Evolutionary conservation across 768 basidiomycete species (phyloP).

Genomic region (Fomitopsis pulvina): DNA sequence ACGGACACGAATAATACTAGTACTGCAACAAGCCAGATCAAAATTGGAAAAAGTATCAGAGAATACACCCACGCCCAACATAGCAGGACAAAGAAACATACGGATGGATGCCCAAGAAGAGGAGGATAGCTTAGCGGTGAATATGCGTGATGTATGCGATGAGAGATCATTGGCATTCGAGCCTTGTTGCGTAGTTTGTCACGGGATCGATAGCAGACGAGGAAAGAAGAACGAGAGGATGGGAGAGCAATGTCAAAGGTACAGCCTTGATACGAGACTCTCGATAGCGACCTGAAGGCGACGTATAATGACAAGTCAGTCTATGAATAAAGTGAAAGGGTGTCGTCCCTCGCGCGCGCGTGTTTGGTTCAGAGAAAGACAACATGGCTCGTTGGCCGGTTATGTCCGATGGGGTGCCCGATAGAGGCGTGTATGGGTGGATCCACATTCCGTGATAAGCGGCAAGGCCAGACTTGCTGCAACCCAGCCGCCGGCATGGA

Average conservation of each 20-base stretch:
- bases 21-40: not conserved
- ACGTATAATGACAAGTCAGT: not conserved
- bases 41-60: conserved; percentile 5
- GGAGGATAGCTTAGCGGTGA: not conserved
- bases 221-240: not conserved
- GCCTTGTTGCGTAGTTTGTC: conserved; percentile 2
- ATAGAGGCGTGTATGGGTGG: too few species aligned
- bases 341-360: too few species aligned
- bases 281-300: too few species aligned
- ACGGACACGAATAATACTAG: not conserved
- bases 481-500: conserved; percentile 19
- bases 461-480: too few species aligned
- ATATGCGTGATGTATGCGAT: conserved; percentile 3
- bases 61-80: conserved; percentile 12
- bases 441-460: too few species aligned
- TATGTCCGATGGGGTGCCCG: too few species aligned
- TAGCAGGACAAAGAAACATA: not conserved
- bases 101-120: conserved; percentile 11
- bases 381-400: too few species aligned
- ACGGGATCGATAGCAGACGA: not conserved
- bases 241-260: not conserved
- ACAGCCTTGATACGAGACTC: not conserved
- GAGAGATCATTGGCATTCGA: conserved; percentile 2
- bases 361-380: too few species aligned
- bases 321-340: too few species aligned